Evolutionary conservation across 2,329 filamentous ascomycete species (phyloP).

Genomic region (Juglanconis juglandina): DNA sequence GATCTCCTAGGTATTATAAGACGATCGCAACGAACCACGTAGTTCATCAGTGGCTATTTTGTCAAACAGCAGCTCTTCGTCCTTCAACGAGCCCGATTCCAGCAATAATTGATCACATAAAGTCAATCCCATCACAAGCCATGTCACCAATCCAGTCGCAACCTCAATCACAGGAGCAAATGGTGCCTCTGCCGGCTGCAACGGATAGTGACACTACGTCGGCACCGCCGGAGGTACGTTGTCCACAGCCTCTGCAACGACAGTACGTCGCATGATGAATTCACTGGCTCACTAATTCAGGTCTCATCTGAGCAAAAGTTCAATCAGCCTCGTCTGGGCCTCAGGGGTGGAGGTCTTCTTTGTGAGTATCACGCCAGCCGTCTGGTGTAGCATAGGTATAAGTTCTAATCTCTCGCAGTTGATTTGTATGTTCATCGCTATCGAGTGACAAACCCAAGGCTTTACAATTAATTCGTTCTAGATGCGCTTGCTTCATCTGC

Average conservation of each 20-base stretch:
- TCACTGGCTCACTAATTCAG: background rate
- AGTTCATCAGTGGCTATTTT: background rate
- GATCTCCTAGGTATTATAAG: background rate
- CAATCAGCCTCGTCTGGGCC: background rate
- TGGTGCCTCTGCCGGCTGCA: background rate
- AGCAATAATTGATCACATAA: background rate
- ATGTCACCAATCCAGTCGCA: background rate
- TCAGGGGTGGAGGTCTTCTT: background rate
- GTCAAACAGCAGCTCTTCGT: background rate
- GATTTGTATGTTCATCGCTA: background rate
- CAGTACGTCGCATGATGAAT: background rate
- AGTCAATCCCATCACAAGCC: background rate
- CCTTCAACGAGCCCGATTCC: background rate
- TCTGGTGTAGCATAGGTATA: no score
- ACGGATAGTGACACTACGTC: background rate
- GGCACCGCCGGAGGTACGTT: background rate
- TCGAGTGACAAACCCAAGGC: background rate
- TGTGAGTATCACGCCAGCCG: background rate
- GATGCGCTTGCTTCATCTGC: constrained; percentile 1
- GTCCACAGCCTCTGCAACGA: background rate
- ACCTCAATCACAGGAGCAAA: background rate
- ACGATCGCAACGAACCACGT: background rate
- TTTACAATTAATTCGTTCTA: background rate
- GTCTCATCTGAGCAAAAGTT: background rate
- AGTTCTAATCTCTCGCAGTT: background rate